Conservation (phyloP, 78 protist species). For the Speleostelium caveatum region DNA sequence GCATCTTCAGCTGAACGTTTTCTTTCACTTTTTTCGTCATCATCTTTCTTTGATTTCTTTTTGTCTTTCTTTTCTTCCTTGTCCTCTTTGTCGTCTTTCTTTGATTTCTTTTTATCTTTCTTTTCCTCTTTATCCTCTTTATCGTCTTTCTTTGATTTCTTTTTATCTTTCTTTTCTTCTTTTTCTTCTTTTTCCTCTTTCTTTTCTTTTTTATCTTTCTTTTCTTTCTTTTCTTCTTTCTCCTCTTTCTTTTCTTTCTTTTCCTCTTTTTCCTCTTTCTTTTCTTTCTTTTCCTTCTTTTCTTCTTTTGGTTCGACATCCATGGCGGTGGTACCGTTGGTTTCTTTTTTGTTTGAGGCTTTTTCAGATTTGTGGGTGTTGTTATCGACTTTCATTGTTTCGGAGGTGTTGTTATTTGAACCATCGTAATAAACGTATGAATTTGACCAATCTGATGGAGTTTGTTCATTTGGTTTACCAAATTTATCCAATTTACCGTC, state of each 20-base stretch:
- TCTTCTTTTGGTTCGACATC: background rate
- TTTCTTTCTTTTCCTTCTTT: slow-evolving; percentile 18
- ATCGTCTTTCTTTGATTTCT: slow-evolving; percentile 39
- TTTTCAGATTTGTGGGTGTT: slow-evolving; percentile 14
- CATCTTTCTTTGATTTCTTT: slow-evolving; percentile 18
- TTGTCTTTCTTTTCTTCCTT: slow-evolving; percentile 28
- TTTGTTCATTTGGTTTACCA: slow-evolving; percentile 96
- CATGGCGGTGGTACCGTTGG: background rate
- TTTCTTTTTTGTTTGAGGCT: background rate
- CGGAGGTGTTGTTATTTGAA: background rate
- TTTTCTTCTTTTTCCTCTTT: background rate
- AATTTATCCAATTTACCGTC: slow-evolving; percentile 99
- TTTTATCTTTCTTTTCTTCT: background rate
- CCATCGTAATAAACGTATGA: slow-evolving; percentile 77
- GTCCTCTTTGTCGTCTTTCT: slow-evolving; percentile 25
- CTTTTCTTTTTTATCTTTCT: slow-evolving; percentile 22
- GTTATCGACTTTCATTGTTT: slow-evolving; percentile 17
- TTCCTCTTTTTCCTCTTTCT: slow-evolving; percentile 52
- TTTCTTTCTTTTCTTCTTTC: slow-evolving; percentile 20
- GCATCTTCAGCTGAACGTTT: background rate
- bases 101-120: slow-evolving; percentile 9
- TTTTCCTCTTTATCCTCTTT: slow-evolving; percentile 44
- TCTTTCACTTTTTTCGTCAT: background rate
- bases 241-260: slow-evolving; percentile 22
- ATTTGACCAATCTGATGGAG: slow-evolving; percentile 96